phyloP scores from a whole-genome alignment of 768 basidiomycete species.

The Pseudohyphozyma bogoriensis region DNA sequence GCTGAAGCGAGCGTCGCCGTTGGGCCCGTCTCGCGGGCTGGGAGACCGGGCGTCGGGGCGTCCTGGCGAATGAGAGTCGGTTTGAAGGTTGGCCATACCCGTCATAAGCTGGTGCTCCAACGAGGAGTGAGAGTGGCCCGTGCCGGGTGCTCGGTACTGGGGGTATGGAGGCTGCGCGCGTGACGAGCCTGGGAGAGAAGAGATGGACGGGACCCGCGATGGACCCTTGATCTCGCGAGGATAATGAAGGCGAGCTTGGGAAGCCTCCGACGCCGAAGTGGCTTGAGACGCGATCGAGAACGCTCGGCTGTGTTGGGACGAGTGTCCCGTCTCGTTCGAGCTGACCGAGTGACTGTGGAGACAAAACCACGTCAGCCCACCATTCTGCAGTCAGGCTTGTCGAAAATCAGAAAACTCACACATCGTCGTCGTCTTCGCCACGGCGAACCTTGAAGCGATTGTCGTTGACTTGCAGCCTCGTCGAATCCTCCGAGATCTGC shows the following conservation, averaged over 20 bases:
- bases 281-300: constrained; percentile 30
- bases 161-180: neutral
- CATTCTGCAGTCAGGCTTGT: too few relatives aligned
- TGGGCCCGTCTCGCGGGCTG: neutral
- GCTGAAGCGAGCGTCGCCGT: neutral
- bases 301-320: constrained; percentile 21
- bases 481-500: constrained; percentile 32
- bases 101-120: constrained; percentile 18
- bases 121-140: constrained; percentile 27
- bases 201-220: constrained; percentile 13
- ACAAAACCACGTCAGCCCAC: too few relatives aligned
- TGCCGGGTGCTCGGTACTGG: constrained; percentile 16
- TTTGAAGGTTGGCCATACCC: constrained; percentile 22
- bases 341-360: constrained; percentile 91
- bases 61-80: neutral
- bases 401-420: too few relatives aligned
- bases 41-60: neutral
- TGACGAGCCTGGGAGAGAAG: neutral
- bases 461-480: constrained; percentile 23
- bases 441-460: constrained; percentile 65
- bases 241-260: constrained; percentile 3
- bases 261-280: constrained; percentile 23
- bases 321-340: constrained; percentile 69
- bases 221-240: neutral
- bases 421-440: constrained; percentile 69